These are phyloP conservation scores for Phaeoacremonium minimum DNA, from an alignment of 2,329 filamentous ascomycete genomes.

Conservation along the genomic window DNA sequence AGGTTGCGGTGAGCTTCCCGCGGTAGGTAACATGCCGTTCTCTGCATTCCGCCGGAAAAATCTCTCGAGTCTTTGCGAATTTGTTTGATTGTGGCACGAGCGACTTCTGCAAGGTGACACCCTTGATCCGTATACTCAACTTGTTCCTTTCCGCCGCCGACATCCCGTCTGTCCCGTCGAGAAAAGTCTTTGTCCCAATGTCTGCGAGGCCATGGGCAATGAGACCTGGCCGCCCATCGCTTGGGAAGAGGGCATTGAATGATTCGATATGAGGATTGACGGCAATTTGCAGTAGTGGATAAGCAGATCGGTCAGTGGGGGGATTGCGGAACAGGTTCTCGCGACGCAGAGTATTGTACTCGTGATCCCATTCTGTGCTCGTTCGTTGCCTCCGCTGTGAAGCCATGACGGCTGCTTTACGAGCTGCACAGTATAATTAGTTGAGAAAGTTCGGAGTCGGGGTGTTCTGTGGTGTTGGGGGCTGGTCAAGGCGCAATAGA, in stretches of 20 bases:
- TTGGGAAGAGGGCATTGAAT: slow-evolving; percentile 85
- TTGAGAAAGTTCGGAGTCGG: too few species aligned
- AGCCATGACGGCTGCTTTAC: too few species aligned
- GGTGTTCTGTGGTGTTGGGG: too few species aligned
- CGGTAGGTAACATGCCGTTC: slow-evolving; percentile 90
- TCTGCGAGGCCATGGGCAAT: slow-evolving; percentile 76
- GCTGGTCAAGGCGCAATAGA: too few species aligned
- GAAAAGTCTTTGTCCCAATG: slow-evolving; percentile 83
- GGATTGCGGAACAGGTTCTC: slow-evolving; percentile 87
- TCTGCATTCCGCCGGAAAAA: slow-evolving; percentile 88
- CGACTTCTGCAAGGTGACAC: slow-evolving; percentile 79
- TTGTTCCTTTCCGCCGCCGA: slow-evolving; percentile 62
- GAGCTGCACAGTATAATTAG: too few species aligned
- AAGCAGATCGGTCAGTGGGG: slow-evolving; percentile 81
- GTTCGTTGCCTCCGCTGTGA: not conserved
- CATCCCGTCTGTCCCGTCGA: slow-evolving; percentile 72
- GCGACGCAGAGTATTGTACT: slow-evolving; percentile 80
- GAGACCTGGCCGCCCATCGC: slow-evolving; percentile 53
- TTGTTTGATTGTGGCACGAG: slow-evolving; percentile 79
- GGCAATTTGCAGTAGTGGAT: slow-evolving; percentile 80
- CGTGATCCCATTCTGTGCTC: slow-evolving; percentile 70
- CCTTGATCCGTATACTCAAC: slow-evolving; percentile 72
- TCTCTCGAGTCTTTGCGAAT: slow-evolving; percentile 75
- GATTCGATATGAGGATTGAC: slow-evolving; percentile 90
- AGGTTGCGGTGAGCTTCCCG: slow-evolving; percentile 75